Conservation (phyloP, 306 rosid genomes). For the Lablab purpureus region DNA sequence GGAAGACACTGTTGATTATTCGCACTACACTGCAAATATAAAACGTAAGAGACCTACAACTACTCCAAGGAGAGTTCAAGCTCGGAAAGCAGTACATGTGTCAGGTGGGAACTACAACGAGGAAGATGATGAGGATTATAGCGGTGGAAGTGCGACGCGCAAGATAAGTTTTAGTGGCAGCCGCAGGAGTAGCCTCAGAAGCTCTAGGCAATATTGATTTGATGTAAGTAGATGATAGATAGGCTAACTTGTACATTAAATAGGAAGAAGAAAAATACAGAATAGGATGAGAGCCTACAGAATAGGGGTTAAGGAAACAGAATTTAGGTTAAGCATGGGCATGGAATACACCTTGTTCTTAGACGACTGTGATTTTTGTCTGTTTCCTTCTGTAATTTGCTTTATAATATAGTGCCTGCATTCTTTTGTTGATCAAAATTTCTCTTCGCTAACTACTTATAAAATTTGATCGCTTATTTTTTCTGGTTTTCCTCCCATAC, state of each 20-base stretch:
- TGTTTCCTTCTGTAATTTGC: conserved; percentile 64
- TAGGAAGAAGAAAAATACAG: conserved; percentile 63
- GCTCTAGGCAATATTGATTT: conserved; percentile 69
- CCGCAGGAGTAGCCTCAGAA: conserved; percentile 69
- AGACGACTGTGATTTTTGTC: conserved; percentile 43
- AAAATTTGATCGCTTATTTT: conserved; percentile 1
- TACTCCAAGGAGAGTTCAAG: conserved; percentile 62
- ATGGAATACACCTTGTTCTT: conserved; percentile 40
- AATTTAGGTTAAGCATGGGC: conserved; percentile 53
- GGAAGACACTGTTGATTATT: conserved; percentile 85
- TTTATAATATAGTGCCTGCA: conserved; percentile 60
- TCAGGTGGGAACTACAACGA: conserved; percentile 64
- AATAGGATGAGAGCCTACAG: conserved; percentile 53
- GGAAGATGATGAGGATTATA: conserved; percentile 62
- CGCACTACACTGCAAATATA: conserved; percentile 80
- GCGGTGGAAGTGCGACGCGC: conserved; percentile 63
- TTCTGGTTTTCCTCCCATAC: conserved; percentile 16
- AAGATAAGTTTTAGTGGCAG: conserved; percentile 72
- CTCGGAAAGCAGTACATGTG: conserved; percentile 61
- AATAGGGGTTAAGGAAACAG: conserved; percentile 56
- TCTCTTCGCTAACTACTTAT: conserved; percentile 11
- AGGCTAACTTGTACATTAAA: conserved; percentile 94
- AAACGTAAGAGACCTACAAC: conserved; percentile 79
- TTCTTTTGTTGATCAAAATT: conserved; percentile 65
- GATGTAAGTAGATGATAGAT: conserved; percentile 72